Evolutionary conservation across 805 yeast species (phyloP), one percentile per base, ranked within the genome.

Genomic region (Schizosaccharomyces cryophilus): DNA sequence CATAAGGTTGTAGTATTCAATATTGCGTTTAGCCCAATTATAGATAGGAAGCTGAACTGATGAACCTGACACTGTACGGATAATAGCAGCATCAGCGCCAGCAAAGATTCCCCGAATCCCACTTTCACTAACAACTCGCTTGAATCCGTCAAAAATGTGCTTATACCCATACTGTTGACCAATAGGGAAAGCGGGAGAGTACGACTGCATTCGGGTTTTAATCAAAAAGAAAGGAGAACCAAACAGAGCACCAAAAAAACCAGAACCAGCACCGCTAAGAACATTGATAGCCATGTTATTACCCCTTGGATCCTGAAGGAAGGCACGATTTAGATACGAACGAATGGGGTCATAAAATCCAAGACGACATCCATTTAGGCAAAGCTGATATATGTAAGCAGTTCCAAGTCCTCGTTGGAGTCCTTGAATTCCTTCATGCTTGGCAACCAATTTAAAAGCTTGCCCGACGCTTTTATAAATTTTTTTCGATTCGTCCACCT

Each of bases 121-220:
- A 67, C 86, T 95, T 1, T 77, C 71, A 58, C 72, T 72, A 67
- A 75, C 80, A 51, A 93, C 80, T 26, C 81, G 74, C 5, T 71
- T 66, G 29, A 93, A 68, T 2, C 96, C 98, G 65, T 84, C 79
- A 69, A 75, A 73, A 1, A 83, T 78, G 59, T 82, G 79, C 45
- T 72, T 79, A 72, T 93, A 93, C 71, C 85, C 85, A 0, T 97
- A 87, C 71, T 93, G 98, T 68, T 88, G 90, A 60, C 98, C 98
- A 59, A 89, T 82, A 58, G 80, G 76, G 63, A 83, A 74, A 13
- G 67, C 71, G 11, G 77, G 77, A 19, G 95, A 84, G 71, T 80
- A 93, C 1, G 96, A 85, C 74, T 93, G 98, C 95, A 93, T 87
- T 75, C 98, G 79, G 1, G 96, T 94, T 74, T 93, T 93, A 66